These are phyloP conservation scores for Porphyrellus sp. DNA, from an alignment of 1,284 basidiomycete genomes.

Conservation along the genomic window DNA sequence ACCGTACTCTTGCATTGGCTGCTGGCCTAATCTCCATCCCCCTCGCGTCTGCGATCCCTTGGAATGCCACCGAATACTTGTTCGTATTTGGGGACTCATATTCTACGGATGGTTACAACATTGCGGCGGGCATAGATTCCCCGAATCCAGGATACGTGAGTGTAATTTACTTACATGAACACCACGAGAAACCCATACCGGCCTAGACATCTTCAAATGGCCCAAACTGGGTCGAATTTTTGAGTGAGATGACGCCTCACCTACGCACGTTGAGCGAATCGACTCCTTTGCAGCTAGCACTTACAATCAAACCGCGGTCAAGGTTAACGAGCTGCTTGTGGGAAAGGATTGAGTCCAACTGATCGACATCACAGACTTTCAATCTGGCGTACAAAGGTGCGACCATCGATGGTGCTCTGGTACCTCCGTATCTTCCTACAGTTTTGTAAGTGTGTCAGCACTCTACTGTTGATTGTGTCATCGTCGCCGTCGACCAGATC, in stretches of 20 bases:
- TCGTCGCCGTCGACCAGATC: slow-evolving; percentile 39
- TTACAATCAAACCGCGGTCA: slow-evolving; percentile 56
- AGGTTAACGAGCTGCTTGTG: slow-evolving; percentile 32
- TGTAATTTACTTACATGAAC: slow-evolving; percentile 2
- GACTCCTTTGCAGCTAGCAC: slow-evolving; percentile 33
- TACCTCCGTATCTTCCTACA: slow-evolving; percentile 53
- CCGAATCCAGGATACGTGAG: slow-evolving; percentile 52
- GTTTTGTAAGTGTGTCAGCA: slow-evolving; percentile 43
- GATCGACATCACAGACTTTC: slow-evolving; percentile 42
- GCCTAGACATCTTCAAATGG: slow-evolving; percentile 58
- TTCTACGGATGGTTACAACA: slow-evolving; percentile 52
- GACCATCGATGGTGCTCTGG: slow-evolving; percentile 58
- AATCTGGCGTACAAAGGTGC: slow-evolving; percentile 60
- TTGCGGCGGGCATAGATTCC: slow-evolving; percentile 55
- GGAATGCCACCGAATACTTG: slow-evolving; percentile 46
- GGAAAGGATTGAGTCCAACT: slow-evolving; percentile 1
- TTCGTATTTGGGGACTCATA: slow-evolving; percentile 61
- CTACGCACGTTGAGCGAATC: neutral
- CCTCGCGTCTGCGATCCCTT: slow-evolving; percentile 33
- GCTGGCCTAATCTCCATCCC: slow-evolving; percentile 9
- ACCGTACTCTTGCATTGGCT: neutral
- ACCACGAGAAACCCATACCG: slow-evolving; percentile 3
- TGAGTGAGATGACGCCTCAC: slow-evolving; percentile 37
- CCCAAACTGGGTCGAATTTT: slow-evolving; percentile 59
- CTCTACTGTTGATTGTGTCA: neutral